Evolutionary conservation across 2,329 filamentous ascomycete species (phyloP).

Genomic region (Macrophomina phaseolina): DNA sequence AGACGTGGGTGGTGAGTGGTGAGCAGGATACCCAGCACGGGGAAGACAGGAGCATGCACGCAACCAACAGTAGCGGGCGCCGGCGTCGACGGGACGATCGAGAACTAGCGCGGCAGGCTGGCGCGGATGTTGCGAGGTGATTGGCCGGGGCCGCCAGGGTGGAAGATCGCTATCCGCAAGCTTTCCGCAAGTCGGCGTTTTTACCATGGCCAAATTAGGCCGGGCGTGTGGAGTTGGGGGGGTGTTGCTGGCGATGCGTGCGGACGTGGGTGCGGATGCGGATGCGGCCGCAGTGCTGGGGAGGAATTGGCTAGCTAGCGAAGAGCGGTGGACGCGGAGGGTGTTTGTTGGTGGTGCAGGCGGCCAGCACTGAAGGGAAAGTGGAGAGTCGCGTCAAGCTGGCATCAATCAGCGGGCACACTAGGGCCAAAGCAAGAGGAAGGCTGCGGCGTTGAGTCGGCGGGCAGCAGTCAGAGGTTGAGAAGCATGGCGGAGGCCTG

Average conservation of each 20-base stretch:
- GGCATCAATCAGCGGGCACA: conserved; percentile 17
- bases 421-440: neutral
- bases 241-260: conserved; percentile 11
- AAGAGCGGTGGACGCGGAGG: conserved; percentile 18
- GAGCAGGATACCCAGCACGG: conserved; percentile 25
- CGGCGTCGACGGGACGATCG: conserved; percentile 25
- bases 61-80: conserved; percentile 17
- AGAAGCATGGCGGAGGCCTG: neutral
- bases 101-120: conserved; percentile 12
- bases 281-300: neutral
- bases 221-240: conserved; percentile 20
- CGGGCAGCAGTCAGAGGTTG: conserved; percentile 2
- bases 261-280: conserved; percentile 20
- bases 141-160: conserved; percentile 22
- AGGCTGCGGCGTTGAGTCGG: conserved; percentile 10
- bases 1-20: conserved; percentile 21
- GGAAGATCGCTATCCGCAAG: conserved; percentile 20
- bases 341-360: neutral
- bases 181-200: conserved; percentile 21
- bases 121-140: conserved; percentile 1
- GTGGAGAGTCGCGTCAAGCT: conserved; percentile 17
- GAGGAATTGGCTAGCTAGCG: neutral
- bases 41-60: conserved; percentile 5
- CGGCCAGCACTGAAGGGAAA: neutral
- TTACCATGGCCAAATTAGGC: conserved; percentile 15